phyloP scores from a whole-genome alignment of 2,329 filamentous ascomycete genomes.

The Sordariomycetes sp. region DNA sequence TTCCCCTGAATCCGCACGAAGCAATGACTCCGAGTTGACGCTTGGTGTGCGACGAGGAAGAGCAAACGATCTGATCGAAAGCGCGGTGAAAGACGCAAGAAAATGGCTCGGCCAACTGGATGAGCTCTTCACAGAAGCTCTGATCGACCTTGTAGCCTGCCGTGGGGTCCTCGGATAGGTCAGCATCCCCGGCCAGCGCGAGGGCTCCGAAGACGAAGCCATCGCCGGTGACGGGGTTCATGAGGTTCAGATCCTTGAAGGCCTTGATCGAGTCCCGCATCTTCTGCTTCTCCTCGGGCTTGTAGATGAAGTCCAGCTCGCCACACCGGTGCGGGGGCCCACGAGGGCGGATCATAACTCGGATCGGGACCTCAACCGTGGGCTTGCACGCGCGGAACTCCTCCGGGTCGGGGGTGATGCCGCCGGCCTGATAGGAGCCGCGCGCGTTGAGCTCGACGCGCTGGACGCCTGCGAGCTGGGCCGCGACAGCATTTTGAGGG shows the following conservation, averaged over 20 bases:
- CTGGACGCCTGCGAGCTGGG: conserved; percentile 31
- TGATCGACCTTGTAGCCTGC: conserved; percentile 25
- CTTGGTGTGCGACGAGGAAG: conserved; percentile 5
- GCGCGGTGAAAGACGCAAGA: conserved; percentile 46
- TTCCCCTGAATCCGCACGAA: conserved; percentile 35
- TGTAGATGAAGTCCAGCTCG: conserved; percentile 39
- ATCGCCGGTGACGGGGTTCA: conserved; percentile 33
- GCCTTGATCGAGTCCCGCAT: conserved; percentile 31
- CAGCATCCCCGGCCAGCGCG: conserved; percentile 3
- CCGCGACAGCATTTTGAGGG: conserved; percentile 19
- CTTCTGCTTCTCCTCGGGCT: conserved; percentile 25
- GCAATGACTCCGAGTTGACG: conserved; percentile 21
- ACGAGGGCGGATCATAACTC: conserved; percentile 47
- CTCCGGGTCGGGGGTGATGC: conserved; percentile 36
- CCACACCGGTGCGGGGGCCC: conserved; percentile 4
- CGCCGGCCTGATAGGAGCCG: conserved; percentile 40
- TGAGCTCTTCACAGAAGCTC: conserved; percentile 27
- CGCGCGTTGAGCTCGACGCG: conserved; percentile 45
- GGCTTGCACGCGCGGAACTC: conserved; percentile 24
- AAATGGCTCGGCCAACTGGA: conserved; percentile 29
- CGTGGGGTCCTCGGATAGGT: not conserved
- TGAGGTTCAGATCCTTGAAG: conserved; percentile 25
- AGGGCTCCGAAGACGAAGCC: conserved; percentile 49
- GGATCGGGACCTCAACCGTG: conserved; percentile 28
- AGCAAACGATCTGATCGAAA: conserved; percentile 36